Conservation (phyloP, 1,139 yeast genomes). For the Maudiozyma humilis region DNA sequence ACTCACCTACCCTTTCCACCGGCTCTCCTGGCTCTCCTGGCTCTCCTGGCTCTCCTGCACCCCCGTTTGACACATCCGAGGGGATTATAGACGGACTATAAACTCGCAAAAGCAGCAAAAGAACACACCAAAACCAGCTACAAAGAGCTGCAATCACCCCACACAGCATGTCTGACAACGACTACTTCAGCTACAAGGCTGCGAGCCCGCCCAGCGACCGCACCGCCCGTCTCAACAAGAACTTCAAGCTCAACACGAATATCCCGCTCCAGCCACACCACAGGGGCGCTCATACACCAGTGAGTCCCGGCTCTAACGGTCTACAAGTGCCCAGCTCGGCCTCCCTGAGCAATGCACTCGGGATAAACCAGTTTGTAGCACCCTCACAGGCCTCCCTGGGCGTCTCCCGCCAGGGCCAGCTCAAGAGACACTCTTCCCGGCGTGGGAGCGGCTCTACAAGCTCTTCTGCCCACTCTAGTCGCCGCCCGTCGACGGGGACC, state of each 20-base stretch:
- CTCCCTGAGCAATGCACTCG: background rate
- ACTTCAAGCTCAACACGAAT: slow-evolving; percentile 1
- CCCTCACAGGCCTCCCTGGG: slow-evolving; percentile 2
- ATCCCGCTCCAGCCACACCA: background rate
- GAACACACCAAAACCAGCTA: too few relatives aligned
- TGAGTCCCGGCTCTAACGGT: slow-evolving; percentile 4
- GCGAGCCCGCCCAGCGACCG: background rate
- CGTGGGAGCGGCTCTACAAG: slow-evolving; percentile 3
- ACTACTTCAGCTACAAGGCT: slow-evolving; percentile 6
- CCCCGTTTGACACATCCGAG: too few relatives aligned
- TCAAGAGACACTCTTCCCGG: slow-evolving; percentile 1
- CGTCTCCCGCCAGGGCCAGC: background rate
- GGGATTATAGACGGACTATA: too few relatives aligned
- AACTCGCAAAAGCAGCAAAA: too few relatives aligned
- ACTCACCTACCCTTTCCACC: too few relatives aligned
- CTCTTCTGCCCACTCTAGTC: slow-evolving; percentile 8
- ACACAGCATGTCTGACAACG: slow-evolving; percentile 5
- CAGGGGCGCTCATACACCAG: background rate
- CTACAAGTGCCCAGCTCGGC: background rate
- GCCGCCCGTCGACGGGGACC: slow-evolving; percentile 9
- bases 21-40: too few relatives aligned
- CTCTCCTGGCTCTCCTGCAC: too few relatives aligned
- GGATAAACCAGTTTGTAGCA: slow-evolving; percentile 1
- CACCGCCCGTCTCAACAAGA: background rate
- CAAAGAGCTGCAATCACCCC: too few relatives aligned